Evolutionary conservation across 116 monocot species (phyloP).

Genomic region (Cymodocea nodosa): DNA sequence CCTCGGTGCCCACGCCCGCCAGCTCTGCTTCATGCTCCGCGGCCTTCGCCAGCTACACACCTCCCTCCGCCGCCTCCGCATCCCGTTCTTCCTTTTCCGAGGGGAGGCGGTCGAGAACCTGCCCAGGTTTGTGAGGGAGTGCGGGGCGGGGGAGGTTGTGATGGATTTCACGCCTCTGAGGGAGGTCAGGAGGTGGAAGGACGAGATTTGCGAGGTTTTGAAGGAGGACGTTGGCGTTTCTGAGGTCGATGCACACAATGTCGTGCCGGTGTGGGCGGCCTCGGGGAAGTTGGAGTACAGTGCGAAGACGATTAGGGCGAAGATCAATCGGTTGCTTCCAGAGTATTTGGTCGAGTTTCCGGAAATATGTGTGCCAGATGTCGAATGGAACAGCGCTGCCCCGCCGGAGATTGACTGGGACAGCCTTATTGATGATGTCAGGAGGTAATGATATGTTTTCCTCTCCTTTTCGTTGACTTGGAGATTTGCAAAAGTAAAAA

Average conservation of each 20-base stretch:
- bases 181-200: constrained; percentile 40
- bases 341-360: constrained; percentile 82
- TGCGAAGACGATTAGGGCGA: constrained; percentile 66
- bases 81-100: constrained; percentile 69
- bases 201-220: constrained; percentile 28
- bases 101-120: constrained; percentile 45
- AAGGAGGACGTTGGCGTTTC: constrained; percentile 22
- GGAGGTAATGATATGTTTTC: constrained; percentile 24
- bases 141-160: constrained; percentile 49
- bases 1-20: constrained; percentile 74
- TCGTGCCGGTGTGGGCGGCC: constrained; percentile 81
- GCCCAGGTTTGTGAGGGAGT: constrained; percentile 34
- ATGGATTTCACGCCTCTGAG: constrained; percentile 88
- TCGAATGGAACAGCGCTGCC: constrained; percentile 23
- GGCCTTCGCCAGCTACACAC: constrained; percentile 45
- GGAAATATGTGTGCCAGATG: constrained; percentile 15
- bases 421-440: constrained; percentile 34
- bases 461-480: background rate
- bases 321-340: constrained; percentile 43
- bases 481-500: no score
- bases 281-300: constrained; percentile 78
- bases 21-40: constrained; percentile 90
- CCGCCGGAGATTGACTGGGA: constrained; percentile 74
- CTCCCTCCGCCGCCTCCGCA: constrained; percentile 23
- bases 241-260: constrained; percentile 94